Base-by-base conservation (phyloP, 2,329 filamentous ascomycete species). In the Ilyonectria robusta region DNA sequence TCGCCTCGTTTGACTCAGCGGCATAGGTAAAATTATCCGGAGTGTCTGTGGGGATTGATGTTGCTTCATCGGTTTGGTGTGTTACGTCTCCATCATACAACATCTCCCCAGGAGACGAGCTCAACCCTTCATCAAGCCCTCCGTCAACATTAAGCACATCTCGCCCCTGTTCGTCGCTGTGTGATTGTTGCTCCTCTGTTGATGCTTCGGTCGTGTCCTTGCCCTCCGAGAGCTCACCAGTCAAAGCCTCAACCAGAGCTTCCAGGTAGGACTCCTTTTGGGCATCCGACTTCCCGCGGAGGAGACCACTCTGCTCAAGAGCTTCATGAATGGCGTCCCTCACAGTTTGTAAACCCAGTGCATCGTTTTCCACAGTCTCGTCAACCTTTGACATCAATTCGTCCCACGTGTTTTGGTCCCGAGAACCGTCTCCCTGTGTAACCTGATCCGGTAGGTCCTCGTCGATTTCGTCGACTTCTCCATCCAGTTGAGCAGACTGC, bases 291-390 rank as follows among this genome's bases (percentile, higher is more conserved):
- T 81, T 83, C 15, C 80, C 82, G 21, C 78, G 79, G 17, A 89
- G 78, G 7, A 89, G 81, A 3, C 86, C 86, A 65, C 85, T 88
- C 74, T 87, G 84, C 65, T 86, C 83, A 2, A 90, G 80, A 1
- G 88, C 87, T 48, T 87, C 83, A 65, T 87, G 83, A 26, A 90
- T 85, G 6, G 86, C 85, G 64, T 88, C 86, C 51, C 85, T 82
- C 17, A 89, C 85, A 9, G 83, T 82, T 6, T 82, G 81, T 33
- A 87, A 76, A 29, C 87, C 88, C 11, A 84, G 78, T 51, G 87
- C 85, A 57, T 90, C 88, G 68, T 88, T 85, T 68, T 89, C 86
- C 59, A 90, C 85, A 2, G 86, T 85, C 59, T 88, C 83, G 62
- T 89, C 86, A 15, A 89, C 86, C 76, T 84, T 86, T 31, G 80